Base-by-base conservation (phyloP, 352 stramenopile genomes). In the Phytophthora fragariaefolia region DNA sequence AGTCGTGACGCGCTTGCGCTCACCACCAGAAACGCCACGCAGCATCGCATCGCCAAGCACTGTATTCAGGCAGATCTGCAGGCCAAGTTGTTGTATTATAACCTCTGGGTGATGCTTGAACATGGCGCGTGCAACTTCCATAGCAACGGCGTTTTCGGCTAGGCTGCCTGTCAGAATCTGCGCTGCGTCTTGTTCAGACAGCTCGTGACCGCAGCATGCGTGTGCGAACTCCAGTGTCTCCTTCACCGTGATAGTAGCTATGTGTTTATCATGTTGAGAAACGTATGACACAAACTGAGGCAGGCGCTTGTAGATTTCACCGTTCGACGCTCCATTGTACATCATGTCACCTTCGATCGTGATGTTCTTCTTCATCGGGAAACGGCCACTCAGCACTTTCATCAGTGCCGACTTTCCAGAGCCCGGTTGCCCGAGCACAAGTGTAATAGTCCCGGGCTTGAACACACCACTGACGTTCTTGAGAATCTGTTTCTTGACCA, bases 1-100 rank as follows among this genome's bases (percentile, higher is more conserved):
- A 15, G 62, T 70, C 9, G 66, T 74, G 6, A 74, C 66, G 9
- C 90, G 74, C 60, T 97, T 97, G 34, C 83, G 86, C 63, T 98
- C 89, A 17, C 92, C 92, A 26, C 92, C 90, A 15, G 74, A 91
- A 3, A 92, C 72, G 6, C 84, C 84, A 30, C 82, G 76, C 15
- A 83, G 45, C 53, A 90, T 77, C 4, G 55, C 66, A 51, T 89
- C 63, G 0, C 82, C 82, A 2, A 91, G 68, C 27, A 90, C 79
- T 13, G 80, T 90, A 34, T 89, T 63, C 23, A 74, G 38, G 22
- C 73, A 80, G 15, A 69, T 77, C 20, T 58, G 48, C 17, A 89
- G 74, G 15, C 78, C 75, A 5, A 84, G 27, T 20, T 78, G 75
- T 17, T 74, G 57, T 0, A 58, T 73, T 20, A 84, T 76, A 17